Evolutionary conservation across 331 rosid species (phyloP).

Genomic region (Telfairia occidentalis): DNA sequence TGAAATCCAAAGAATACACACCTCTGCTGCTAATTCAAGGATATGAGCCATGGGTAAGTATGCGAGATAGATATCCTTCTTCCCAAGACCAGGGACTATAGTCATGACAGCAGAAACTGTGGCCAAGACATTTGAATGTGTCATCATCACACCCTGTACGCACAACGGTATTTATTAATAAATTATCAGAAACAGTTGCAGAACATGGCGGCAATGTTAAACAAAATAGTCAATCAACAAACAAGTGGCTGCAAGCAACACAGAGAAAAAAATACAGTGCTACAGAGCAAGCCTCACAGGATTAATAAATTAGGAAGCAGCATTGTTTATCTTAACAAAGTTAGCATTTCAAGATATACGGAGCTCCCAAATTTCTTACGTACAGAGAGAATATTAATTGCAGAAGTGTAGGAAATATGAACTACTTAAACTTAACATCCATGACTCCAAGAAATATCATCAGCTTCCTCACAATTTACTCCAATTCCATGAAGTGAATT

Average conservation of each 20-base stretch:
- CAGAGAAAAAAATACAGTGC: not conserved
- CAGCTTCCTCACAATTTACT: too few species aligned
- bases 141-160: slow-evolving; percentile 96
- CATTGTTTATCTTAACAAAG: not conserved
- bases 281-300: not conserved
- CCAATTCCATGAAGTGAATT: too few species aligned
- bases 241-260: not conserved
- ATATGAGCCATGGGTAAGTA: slow-evolving; percentile 95
- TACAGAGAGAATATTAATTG: not conserved
- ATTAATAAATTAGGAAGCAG: not conserved
- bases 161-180: not conserved
- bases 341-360: not conserved
- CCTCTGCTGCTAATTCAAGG: slow-evolving; percentile 97
- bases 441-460: too few species aligned
- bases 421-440: too few species aligned
- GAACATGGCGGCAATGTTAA: not conserved
- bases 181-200: not conserved
- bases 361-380: not conserved
- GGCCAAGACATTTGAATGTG: slow-evolving; percentile 85
- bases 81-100: slow-evolving; percentile 68
- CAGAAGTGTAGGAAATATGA: not conserved
- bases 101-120: slow-evolving; percentile 75
- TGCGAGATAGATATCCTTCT: slow-evolving; percentile 72
- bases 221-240: not conserved
- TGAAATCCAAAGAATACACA: slow-evolving; percentile 19